Percentiles rank a stretch among this genome's conserved stretches.
Evolutionary conservation across 192 early-diverging fungal genomes (phyloP).

Genomic region (Chytriomyces sp.): DNA sequence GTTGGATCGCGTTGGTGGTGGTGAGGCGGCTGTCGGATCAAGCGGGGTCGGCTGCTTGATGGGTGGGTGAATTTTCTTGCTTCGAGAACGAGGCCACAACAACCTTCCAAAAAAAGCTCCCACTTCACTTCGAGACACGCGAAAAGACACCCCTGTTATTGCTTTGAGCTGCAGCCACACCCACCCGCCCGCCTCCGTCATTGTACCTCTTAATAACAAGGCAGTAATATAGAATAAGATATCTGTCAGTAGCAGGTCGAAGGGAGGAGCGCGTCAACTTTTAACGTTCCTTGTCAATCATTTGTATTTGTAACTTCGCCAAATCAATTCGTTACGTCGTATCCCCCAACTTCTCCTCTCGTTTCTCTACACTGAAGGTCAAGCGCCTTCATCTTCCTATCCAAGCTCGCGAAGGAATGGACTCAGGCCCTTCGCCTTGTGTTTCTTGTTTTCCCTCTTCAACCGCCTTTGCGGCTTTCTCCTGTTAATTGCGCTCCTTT

Average conservation of each 20-base stretch:
- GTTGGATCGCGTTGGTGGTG: neutral
- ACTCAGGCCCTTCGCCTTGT: constrained; percentile 58
- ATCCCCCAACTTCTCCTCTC: constrained; percentile 71
- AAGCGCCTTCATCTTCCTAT: constrained; percentile 46
- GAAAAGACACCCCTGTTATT: too few species aligned
- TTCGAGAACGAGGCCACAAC: too few species aligned
- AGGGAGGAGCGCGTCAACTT: too few species aligned
- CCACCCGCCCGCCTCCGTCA: too few species aligned
- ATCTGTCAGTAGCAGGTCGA: too few species aligned
- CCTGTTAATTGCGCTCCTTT: constrained; percentile 72
- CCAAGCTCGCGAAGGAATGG: constrained; percentile 56
- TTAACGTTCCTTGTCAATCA: constrained; percentile 75
- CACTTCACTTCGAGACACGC: neutral
- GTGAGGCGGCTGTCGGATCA: too few species aligned
- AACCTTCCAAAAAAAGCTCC: neutral
- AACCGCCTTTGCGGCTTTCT: constrained; percentile 59
- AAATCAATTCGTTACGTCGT: constrained; percentile 72
- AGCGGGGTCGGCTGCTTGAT: too few species aligned
- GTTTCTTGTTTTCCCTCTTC: constrained; percentile 87
- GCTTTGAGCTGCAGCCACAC: too few species aligned
- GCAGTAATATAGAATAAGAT: too few species aligned
- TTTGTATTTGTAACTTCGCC: constrained; percentile 68
- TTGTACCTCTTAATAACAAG: too few species aligned
- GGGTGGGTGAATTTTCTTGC: too few species aligned
- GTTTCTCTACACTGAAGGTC: constrained; percentile 62